Conservation (phyloP, 108 stramenopile species). For the Mediolabrus comicus region DNA sequence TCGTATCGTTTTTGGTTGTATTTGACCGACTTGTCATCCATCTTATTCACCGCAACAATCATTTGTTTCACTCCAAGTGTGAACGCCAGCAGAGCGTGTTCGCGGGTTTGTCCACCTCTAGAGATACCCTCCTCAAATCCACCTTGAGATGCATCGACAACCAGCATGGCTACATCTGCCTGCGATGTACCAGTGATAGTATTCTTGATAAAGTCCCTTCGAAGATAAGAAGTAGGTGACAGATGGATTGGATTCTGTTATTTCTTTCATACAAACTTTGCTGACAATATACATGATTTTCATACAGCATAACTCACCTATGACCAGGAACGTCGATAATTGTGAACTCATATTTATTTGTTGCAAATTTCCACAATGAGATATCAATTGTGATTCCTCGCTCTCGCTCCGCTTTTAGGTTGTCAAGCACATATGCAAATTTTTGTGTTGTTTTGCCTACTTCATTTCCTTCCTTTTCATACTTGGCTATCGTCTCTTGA, state of each 20-base stretch:
- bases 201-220: conserved; percentile 92
- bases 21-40: conserved; percentile 87
- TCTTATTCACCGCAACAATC: conserved; percentile 96
- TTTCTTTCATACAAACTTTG: too few species aligned
- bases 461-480: conserved; percentile 88
- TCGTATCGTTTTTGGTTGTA: conserved; percentile 90
- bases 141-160: conserved; percentile 88
- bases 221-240: too few species aligned
- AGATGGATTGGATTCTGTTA: too few species aligned
- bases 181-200: conserved; percentile 99
- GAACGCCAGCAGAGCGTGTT: conserved; percentile 93
- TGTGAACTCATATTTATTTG: conserved; percentile 89
- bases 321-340: conserved; percentile 98
- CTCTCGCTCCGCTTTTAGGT: conserved; percentile 97
- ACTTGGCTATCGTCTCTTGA: conserved; percentile 91
- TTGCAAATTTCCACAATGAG: conserved; percentile 91
- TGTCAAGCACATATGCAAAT: conserved; percentile 97
- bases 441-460: conserved; percentile 69
- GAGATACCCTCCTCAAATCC: conserved; percentile 94
- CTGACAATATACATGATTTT: too few species aligned
- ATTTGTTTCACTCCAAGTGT: conserved; percentile 97
- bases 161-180: conserved; percentile 95
- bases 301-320: too few species aligned
- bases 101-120: conserved; percentile 94
- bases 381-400: conserved; percentile 99